A percentile compares a stretch with the other conserved stretches of the same genome.
Evolutionary conservation across 1,139 yeast species (phyloP).

Genomic region (Magnusiomyces fungicola): DNA sequence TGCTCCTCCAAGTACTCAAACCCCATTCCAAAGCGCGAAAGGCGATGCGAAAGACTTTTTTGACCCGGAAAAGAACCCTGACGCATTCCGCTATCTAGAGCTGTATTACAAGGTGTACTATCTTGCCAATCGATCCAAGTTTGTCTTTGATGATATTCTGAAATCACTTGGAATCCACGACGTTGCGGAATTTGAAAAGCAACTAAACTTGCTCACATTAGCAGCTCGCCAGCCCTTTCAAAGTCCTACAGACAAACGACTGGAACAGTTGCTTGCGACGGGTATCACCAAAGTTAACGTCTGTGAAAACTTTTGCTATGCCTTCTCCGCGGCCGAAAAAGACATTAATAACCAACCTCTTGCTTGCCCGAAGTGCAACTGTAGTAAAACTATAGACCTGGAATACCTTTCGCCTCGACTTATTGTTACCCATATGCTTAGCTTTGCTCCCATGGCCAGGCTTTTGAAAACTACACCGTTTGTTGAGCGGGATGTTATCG

Average conservation of each 20-base stretch:
- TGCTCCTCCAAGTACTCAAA: too few species aligned
- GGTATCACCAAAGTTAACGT: background rate
- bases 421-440: background rate
- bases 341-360: background rate
- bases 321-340: background rate
- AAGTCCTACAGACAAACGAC: background rate
- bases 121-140: background rate
- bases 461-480: background rate
- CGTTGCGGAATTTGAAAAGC: background rate
- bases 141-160: slow-evolving; percentile 1
- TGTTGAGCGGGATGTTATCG: slow-evolving; percentile 2
- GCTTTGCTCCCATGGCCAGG: slow-evolving; percentile 2
- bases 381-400: background rate
- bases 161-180: background rate
- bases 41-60: background rate
- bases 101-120: slow-evolving; percentile 1
- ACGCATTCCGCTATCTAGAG: background rate
- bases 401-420: slow-evolving; percentile 2
- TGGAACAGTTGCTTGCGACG: background rate
- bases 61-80: background rate
- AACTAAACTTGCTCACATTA: background rate
- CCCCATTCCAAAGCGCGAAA: background rate
- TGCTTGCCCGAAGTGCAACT: background rate
- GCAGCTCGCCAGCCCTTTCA: background rate
- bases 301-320: slow-evolving; percentile 3